These are phyloP conservation scores for Phylloporus scabripes DNA, from an alignment of 768 basidiomycete species.

Conservation along the genomic window DNA sequence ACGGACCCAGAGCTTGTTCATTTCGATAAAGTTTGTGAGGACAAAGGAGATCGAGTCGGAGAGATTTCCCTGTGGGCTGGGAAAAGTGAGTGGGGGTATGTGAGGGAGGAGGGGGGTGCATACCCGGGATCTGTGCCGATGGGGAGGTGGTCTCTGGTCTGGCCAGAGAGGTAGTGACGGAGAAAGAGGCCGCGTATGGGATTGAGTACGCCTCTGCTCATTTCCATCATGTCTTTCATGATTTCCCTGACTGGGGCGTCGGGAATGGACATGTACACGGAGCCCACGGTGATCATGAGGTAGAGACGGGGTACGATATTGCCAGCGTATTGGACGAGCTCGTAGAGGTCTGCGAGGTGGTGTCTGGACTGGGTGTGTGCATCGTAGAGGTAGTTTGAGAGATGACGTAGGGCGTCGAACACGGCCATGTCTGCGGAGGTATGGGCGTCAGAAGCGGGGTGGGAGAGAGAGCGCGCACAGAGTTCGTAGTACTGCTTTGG, in stretches of 20 bases:
- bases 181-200: constrained; percentile 96
- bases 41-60: constrained; percentile 96
- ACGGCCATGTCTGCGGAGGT: constrained; percentile 83
- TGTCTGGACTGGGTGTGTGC: constrained; percentile 89
- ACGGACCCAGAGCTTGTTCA: constrained; percentile 99
- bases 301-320: constrained; percentile 92
- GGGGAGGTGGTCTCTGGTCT: constrained; percentile 94
- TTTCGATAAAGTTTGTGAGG: constrained; percentile 97
- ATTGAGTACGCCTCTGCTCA: constrained; percentile 95
- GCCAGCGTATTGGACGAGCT: constrained; percentile 98
- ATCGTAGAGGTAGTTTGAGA: constrained; percentile 95
- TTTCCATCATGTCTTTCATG: constrained; percentile 99
- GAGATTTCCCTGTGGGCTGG: constrained; percentile 79
- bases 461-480: constrained; percentile 45
- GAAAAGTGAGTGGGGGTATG: not conserved
- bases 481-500: constrained; percentile 99
- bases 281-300: constrained; percentile 99
- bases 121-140: constrained; percentile 81
- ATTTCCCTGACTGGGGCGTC: constrained; percentile 98
- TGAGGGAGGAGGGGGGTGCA: constrained; percentile 15
- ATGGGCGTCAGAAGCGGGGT: not conserved
- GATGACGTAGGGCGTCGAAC: constrained; percentile 91
- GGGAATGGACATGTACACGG: constrained; percentile 97
- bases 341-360: constrained; percentile 97
- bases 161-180: constrained; percentile 93